Percentiles rank a stretch among this genome's conserved stretches.
These are phyloP conservation scores for Rhexocercosporidium sp. DNA, from an alignment of 2,329 filamentous ascomycete species.

Conservation along the genomic window DNA sequence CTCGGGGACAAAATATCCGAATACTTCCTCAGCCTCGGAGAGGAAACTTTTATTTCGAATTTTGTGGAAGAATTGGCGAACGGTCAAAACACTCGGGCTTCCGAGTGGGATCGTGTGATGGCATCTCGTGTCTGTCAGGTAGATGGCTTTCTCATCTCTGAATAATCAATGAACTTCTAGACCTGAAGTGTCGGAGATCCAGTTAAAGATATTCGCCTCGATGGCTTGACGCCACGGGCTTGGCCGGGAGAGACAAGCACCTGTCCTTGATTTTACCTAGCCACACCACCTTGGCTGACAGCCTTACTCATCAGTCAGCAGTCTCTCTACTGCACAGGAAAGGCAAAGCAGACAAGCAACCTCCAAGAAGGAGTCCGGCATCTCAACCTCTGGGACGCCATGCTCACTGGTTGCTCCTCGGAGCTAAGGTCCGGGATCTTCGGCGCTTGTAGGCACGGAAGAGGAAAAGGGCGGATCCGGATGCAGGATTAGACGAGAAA, in stretches of 20 bases:
- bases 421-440: slow-evolving; percentile 2
- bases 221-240: not conserved
- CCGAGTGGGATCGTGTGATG: not conserved
- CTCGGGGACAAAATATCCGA: not conserved
- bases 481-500: not conserved
- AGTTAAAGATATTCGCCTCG: not conserved
- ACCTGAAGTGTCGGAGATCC: not conserved
- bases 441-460: not conserved
- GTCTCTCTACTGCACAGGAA: too few relatives aligned
- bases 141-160: not conserved
- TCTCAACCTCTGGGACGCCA: too few relatives aligned
- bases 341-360: not conserved
- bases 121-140: not conserved
- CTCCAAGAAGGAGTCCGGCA: not conserved
- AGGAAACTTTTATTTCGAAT: too few relatives aligned
- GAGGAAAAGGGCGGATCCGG: not conserved
- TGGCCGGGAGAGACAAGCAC: too few relatives aligned
- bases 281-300: not conserved
- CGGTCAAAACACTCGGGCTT: not conserved
- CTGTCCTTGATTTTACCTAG: too few relatives aligned
- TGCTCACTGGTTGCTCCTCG: not conserved
- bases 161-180: not conserved
- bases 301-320: not conserved
- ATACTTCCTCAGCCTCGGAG: too few relatives aligned
- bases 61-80: not conserved